Evolutionary conservation across 306 rosid genomes (phyloP), one percentile per base, ranked within the genome.

Genomic region (Bauhinia variegata): DNA sequence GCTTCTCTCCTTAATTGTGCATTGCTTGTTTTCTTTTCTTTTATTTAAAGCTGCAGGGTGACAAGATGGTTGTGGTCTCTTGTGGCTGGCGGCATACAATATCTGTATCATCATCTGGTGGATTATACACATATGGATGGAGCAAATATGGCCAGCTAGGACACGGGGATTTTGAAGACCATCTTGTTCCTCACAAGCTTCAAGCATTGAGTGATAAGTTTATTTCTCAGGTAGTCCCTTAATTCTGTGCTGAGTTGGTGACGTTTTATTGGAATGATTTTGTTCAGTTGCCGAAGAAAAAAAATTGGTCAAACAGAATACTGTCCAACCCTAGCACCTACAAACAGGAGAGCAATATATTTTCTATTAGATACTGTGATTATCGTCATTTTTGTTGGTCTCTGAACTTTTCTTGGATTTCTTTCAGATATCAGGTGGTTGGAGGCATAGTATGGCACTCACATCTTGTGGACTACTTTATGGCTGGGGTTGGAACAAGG

Each of bases 401-500:
- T 4, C 74, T 74, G 67, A 65, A 65, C 28, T 62, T 76, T 50
- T 54, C 51, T 59, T 75, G 59, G 60, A 63, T 67, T 78, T 63
- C 37, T 83, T 71, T 70, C 84, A 93, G 98, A 89, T 89, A 50
- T 73, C 98, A 13, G 97, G 98, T 34, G 97, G 98, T 83, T 93
- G 98, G 98, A 84, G 98, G 79, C 98, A 93, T 70, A 88, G 95
- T 54, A 88, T 93, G 98, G 98, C 97, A 50, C 79, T 93, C 67
- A 77, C 98, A 11, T 81, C 90, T 67, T 69, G 76, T 75, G 97
- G 96, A 77, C 36, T 72, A 51, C 97, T 93, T 17, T 93, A 83
- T 63, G 98, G 98, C 66, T 93, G 98, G 98, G 98, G 98, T 48
- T 93, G 98, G 98, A 93, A 93, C 73, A 89, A 89, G 97, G 98